These are phyloP conservation scores for Debaryomyces robertsiae DNA, from an alignment of 1,139 yeast genomes.

Conservation along the genomic window DNA sequence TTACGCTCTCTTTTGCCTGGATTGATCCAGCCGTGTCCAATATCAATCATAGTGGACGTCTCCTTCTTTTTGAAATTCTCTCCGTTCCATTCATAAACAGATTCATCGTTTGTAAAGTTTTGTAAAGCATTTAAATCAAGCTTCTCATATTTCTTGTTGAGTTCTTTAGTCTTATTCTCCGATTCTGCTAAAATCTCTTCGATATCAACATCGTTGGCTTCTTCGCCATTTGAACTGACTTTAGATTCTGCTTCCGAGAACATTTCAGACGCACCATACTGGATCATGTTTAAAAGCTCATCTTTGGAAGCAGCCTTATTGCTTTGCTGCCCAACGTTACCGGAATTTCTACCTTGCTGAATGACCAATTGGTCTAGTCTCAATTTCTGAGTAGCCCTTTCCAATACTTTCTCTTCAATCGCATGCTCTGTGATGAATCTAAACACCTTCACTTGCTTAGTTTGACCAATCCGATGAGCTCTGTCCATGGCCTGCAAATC, in stretches of 20 bases:
- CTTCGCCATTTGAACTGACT: conserved; percentile 21
- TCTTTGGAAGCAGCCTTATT: conserved; percentile 59
- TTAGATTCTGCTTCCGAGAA: conserved; percentile 34
- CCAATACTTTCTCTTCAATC: conserved; percentile 78
- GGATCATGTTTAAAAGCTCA: conserved; percentile 77
- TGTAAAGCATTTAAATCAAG: conserved; percentile 77
- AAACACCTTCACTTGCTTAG: conserved; percentile 76
- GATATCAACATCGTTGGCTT: conserved; percentile 58
- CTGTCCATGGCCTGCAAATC: conserved; percentile 89
- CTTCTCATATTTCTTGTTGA: conserved; percentile 64
- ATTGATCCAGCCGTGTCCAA: conserved; percentile 65
- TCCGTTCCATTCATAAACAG: conserved; percentile 88
- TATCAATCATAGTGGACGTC: conserved; percentile 38
- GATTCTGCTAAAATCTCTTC: conserved; percentile 63
- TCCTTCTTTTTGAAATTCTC: conserved; percentile 74
- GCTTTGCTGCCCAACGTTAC: conserved; percentile 40
- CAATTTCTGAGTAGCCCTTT: conserved; percentile 77
- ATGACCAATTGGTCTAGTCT: conserved; percentile 79
- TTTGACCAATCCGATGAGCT: conserved; percentile 86
- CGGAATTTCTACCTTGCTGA: conserved; percentile 66
- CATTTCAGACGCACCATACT: conserved; percentile 73
- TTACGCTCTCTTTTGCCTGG: conserved; percentile 80
- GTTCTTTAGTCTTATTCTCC: conserved; percentile 61
- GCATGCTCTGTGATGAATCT: conserved; percentile 79
- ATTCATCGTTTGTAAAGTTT: conserved; percentile 62